phyloP scores from a whole-genome alignment of 225 moss, liverwort and hornwort species.

The Bryoerythrophyllum caledonicum region DNA sequence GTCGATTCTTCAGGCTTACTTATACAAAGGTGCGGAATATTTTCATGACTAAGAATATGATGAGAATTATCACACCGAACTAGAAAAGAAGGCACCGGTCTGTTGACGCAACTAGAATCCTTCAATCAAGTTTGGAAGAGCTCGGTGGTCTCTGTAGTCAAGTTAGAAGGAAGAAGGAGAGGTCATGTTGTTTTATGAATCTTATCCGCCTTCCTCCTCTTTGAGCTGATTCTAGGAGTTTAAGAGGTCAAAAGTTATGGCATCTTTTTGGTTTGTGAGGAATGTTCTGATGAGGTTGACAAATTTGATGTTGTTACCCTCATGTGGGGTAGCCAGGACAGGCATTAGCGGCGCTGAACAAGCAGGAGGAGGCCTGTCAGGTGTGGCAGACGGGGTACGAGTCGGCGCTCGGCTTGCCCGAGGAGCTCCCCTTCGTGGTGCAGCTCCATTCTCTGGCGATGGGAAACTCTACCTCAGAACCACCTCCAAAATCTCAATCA shows the following conservation, averaged over 20 bases:
- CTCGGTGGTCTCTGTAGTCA: no score
- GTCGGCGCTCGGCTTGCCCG: constrained; percentile 64
- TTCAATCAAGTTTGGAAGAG: no score
- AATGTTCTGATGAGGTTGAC: constrained; percentile 31
- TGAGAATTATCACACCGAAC: neutral
- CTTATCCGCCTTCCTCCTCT: no score
- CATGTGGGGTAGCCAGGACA: constrained; percentile 58
- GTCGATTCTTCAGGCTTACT: constrained; percentile 63
- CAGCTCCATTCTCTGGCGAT: constrained; percentile 69
- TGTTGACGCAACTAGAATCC: no score
- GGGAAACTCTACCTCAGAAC: constrained; percentile 28
- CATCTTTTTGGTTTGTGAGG: no score
- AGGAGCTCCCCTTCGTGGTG: constrained; percentile 70
- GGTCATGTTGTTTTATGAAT: no score
- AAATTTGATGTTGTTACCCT: constrained; percentile 32
- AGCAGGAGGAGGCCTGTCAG: constrained; percentile 60
- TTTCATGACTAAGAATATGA: constrained; percentile 7
- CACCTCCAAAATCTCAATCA: constrained; percentile 22
- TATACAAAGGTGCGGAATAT: constrained; percentile 71
- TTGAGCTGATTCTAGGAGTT: no score
- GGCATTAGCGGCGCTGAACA: constrained; percentile 74
- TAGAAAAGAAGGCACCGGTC: neutral
- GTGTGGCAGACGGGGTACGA: constrained; percentile 78
- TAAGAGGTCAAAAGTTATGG: no score
- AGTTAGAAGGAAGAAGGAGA: no score